phyloP scores from a whole-genome alignment of 345 rosid species.

The Hypericum androsaemum region DNA sequence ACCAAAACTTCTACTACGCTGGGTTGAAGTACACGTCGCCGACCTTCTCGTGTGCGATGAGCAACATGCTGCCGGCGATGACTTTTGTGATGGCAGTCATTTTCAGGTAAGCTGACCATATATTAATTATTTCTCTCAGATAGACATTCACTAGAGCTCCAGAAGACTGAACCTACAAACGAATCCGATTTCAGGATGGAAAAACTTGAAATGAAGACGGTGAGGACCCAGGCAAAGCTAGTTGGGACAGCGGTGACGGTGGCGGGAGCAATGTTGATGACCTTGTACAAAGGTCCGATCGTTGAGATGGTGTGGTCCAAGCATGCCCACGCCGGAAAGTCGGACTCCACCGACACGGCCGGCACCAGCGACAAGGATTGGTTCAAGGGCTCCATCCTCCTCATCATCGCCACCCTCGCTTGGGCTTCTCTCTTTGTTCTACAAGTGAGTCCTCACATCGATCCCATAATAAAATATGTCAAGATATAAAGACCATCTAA shows the following conservation, averaged over 20 bases:
- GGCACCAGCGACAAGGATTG: conserved; percentile 34
- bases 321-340: conserved; percentile 5
- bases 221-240: not conserved
- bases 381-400: conserved; percentile 62
- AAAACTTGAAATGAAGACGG: not conserved
- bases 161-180: too few relatives aligned
- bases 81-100: conserved; percentile 78
- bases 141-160: too few relatives aligned
- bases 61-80: conserved; percentile 84
- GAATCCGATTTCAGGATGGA: too few relatives aligned
- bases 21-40: conserved; percentile 86
- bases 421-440: conserved; percentile 80
- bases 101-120: too few relatives aligned
- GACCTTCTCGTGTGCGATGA: conserved; percentile 79
- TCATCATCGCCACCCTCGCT: conserved; percentile 75
- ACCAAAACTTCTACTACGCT: conserved; percentile 85
- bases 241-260: not conserved
- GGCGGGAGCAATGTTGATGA: conserved; percentile 1
- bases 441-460: conserved; percentile 33
- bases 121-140: too few relatives aligned
- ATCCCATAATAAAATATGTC: too few relatives aligned
- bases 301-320: conserved; percentile 41
- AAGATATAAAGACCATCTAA: too few relatives aligned
- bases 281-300: not conserved
- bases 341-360: conserved; percentile 12